These are phyloP conservation scores for Parmelia sp. DNA, from an alignment of 495 filamentous ascomycete species.

Conservation along the genomic window DNA sequence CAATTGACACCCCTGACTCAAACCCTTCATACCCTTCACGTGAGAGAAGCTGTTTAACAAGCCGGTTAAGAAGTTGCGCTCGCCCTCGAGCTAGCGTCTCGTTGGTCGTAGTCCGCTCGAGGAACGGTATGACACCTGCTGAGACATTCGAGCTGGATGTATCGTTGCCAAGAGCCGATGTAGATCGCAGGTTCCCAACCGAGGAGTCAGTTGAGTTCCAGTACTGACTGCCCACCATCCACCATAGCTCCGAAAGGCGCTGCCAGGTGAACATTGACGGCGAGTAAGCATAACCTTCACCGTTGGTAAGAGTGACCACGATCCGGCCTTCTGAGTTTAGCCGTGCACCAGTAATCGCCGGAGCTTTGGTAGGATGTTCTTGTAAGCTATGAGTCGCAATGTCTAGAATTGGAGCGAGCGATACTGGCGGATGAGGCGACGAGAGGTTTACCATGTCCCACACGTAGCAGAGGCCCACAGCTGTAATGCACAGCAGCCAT, in stretches of 20 bases:
- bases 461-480: slow-evolving; percentile 83
- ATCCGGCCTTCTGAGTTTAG: slow-evolving; percentile 80
- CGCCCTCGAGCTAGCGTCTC: slow-evolving; percentile 88
- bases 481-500: slow-evolving; percentile 82
- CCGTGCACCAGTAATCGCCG: slow-evolving; percentile 80
- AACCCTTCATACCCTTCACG: slow-evolving; percentile 89
- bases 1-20: slow-evolving; percentile 83
- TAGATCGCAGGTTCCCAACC: slow-evolving; percentile 67
- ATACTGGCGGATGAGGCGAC: slow-evolving; percentile 83
- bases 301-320: slow-evolving; percentile 80
- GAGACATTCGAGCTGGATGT: slow-evolving; percentile 61
- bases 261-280: slow-evolving; percentile 85
- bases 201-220: slow-evolving; percentile 94
- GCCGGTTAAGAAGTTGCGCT: slow-evolving; percentile 78
- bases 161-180: slow-evolving; percentile 49
- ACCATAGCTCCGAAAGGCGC: slow-evolving; percentile 89
- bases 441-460: slow-evolving; percentile 87
- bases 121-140: slow-evolving; percentile 81
- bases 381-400: slow-evolving; percentile 65
- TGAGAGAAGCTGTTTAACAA: slow-evolving; percentile 77
- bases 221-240: slow-evolving; percentile 95
- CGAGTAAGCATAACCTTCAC: slow-evolving; percentile 87
- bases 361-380: slow-evolving; percentile 63
- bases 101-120: slow-evolving; percentile 90
- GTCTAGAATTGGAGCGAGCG: slow-evolving; percentile 83